Evolutionary conservation across 768 basidiomycete species (phyloP).

Genomic region (Mycena epipterygia): DNA sequence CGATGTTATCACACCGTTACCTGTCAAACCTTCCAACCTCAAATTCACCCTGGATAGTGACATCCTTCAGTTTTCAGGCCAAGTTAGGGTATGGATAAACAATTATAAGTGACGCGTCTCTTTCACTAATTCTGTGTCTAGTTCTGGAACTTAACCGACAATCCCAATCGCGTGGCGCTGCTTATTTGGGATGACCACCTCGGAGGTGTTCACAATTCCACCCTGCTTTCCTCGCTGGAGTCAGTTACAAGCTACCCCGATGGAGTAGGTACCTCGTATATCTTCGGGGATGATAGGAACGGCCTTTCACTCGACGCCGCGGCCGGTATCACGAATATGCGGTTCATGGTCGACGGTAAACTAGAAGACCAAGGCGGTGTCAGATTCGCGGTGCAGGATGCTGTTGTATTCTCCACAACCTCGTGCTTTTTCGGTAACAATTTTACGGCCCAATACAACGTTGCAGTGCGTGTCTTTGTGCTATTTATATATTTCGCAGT

Average conservation of each 20-base stretch:
- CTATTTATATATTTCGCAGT: conserved; percentile 1
- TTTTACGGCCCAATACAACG: conserved; percentile 2
- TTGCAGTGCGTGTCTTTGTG: conserved; percentile 18
- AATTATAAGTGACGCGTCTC: conserved; percentile 7
- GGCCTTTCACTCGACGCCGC: conserved; percentile 8
- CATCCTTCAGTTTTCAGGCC: conserved; percentile 6
- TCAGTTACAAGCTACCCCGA: conserved; percentile 1
- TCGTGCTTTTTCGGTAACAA: conserved; percentile 15
- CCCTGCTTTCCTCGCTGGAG: conserved; percentile 12
- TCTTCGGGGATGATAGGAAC: not conserved
- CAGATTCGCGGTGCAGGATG: conserved; percentile 18
- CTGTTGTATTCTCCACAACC: conserved; percentile 10
- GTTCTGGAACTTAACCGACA: conserved; percentile 19
- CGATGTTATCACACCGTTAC: conserved; percentile 19
- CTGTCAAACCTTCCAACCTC: conserved; percentile 18
- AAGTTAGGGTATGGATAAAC: conserved; percentile 19
- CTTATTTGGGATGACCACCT: conserved; percentile 18
- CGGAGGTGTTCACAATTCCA: conserved; percentile 8
- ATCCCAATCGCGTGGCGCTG: conserved; percentile 2
- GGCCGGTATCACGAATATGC: conserved; percentile 10
- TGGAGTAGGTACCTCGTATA: conserved; percentile 12
- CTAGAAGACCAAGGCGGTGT: conserved; percentile 22
- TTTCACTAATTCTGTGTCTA: conserved; percentile 10
- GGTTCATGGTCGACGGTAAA: conserved; percentile 18
- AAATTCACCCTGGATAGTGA: conserved; percentile 17